Evolutionary conservation across 257 asterid genomes (phyloP).

Genomic region (Anisodus acutangulus): DNA sequence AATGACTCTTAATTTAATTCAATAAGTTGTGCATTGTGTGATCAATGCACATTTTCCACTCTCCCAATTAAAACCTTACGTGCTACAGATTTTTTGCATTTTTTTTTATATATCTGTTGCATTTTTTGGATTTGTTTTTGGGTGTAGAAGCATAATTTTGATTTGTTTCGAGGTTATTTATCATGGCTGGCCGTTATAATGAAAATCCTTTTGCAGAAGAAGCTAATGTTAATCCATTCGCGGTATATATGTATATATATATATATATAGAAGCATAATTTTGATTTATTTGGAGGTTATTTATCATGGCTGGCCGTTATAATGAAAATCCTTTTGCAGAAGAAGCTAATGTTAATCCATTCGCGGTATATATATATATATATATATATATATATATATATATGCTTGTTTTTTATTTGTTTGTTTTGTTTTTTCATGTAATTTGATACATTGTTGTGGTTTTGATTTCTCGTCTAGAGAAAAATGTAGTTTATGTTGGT

Average conservation of each 20-base stretch:
- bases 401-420: neutral
- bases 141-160: neutral
- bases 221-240: constrained; percentile 74
- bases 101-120: constrained; percentile 26
- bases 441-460: neutral
- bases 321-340: constrained; percentile 82
- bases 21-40: constrained; percentile 12
- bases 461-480: constrained; percentile 22
- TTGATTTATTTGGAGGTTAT: neutral
- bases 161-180: neutral
- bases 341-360: constrained; percentile 77
- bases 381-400: too few relatives aligned
- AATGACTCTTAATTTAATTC: neutral
- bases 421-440: neutral
- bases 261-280: constrained; percentile 33
- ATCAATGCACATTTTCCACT: constrained; percentile 29
- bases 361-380: constrained; percentile 57
- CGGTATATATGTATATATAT: constrained; percentile 52
- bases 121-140: neutral
- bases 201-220: constrained; percentile 84
- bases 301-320: constrained; percentile 66
- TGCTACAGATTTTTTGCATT: constrained; percentile 22
- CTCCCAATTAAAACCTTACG: constrained; percentile 18
- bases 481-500: neutral
- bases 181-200: constrained; percentile 73